Evolutionary conservation across 495 filamentous ascomycete species (phyloP), one percentile per base, ranked within the genome.

Genomic region (Xanthoparmelia taractica): DNA sequence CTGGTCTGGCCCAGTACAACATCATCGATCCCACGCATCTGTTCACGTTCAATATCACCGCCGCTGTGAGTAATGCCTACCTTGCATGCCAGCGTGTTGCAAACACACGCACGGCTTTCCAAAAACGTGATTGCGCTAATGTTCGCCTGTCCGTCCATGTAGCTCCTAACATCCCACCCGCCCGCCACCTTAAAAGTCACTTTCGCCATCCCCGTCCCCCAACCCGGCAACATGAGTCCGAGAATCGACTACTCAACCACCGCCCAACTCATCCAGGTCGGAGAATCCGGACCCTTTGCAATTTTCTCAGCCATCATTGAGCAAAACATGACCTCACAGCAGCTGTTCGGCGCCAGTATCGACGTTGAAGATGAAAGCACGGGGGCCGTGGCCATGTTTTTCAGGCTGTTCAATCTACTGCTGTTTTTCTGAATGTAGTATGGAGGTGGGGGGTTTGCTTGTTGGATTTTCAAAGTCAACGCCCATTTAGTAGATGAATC

Each of bases 21-120:
- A 48, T 60, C 23, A 4, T 48, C 23, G 58, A 60, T 43, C 58
- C 40, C 3, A 23, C 36, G 20, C 36, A 60, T 34, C 2, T 34
- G 15, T 60, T 38, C 11, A 60, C 58, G 7, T 47, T 60, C 38
- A 60, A 60, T 11, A 43, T 60, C 20, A 60, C 58, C 4, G 58
- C 58, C 6, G 58, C 58, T 4, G 58, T 60, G 48, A 48, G 58
- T 48, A 5, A 25, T 27, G 3, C 23, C 3, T 12, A 4, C 23
- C 20, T 8, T 23, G 8, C 4, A 1, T 2, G 2, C 45, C 23
- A 48, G 23, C 10, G 8, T 5, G n/a, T 43, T n/a, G 3, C 20
- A 10, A 48, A 48, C 7, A 48, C n/a, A 6, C 8, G 8, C 23
- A 10, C 23, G 45, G 23, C 25, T 34, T 37, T n/a, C n/a, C n/a